Evolutionary conservation across 805 yeast species (phyloP).

Genomic region (Grigorovia transvaalensis): DNA sequence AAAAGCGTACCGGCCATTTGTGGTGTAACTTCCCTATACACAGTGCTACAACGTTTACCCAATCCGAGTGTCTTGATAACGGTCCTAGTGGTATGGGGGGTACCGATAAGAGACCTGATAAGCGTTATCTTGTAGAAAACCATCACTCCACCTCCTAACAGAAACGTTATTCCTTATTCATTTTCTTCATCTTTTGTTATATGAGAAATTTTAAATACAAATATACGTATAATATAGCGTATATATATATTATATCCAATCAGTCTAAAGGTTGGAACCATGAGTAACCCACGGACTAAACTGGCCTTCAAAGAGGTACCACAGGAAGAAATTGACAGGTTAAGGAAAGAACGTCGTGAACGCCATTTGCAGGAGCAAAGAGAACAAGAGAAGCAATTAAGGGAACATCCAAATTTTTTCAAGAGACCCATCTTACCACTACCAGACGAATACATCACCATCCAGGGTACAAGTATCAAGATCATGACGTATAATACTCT

Average conservation of each 20-base stretch:
- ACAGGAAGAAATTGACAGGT: slow-evolving; percentile 4
- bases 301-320: slow-evolving; percentile 3
- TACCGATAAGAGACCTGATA: slow-evolving; percentile 73
- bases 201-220: too few species aligned
- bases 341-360: slow-evolving; percentile 32
- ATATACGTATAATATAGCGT: too few species aligned
- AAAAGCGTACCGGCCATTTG: slow-evolving; percentile 78
- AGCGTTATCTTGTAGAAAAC: slow-evolving; percentile 60
- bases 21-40: slow-evolving; percentile 64
- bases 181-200: too few species aligned
- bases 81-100: slow-evolving; percentile 56
- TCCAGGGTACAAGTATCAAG: slow-evolving; percentile 25
- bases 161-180: too few species aligned
- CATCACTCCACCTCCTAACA: slow-evolving; percentile 13
- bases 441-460: slow-evolving; percentile 3
- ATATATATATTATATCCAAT: too few species aligned
- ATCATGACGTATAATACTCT: slow-evolving; percentile 73
- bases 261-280: too few species aligned
- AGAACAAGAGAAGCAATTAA: slow-evolving; percentile 1
- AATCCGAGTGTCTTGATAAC: slow-evolving; percentile 69
- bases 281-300: background rate
- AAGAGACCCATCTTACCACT: slow-evolving; percentile 40
- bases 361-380: slow-evolving; percentile 28
- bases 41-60: slow-evolving; percentile 58
- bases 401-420: slow-evolving; percentile 34